A percentile compares a stretch with the other conserved stretches of the same genome.
phyloP scores from a whole-genome alignment of 495 filamentous ascomycete species.

The Parathielavia appendiculata region DNA sequence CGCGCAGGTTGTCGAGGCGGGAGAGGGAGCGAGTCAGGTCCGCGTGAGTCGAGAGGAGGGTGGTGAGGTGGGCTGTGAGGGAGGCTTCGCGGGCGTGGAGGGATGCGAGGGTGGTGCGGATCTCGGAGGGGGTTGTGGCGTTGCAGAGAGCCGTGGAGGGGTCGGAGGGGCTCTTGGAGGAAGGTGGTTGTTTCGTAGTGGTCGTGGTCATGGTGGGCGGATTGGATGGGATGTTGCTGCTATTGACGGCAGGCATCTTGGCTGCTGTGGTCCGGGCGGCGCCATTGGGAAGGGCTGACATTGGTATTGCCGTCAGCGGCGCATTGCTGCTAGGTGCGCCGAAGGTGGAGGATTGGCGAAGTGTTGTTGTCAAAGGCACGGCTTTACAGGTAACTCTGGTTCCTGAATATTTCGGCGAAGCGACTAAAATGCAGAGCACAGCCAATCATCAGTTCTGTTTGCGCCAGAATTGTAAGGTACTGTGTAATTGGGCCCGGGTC shows the following conservation, averaged over 20 bases:
- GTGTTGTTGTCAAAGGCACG: background rate
- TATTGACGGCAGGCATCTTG: constrained; percentile 25
- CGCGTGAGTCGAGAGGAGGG: constrained; percentile 70
- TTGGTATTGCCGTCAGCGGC: constrained; percentile 31
- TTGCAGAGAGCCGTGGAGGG: constrained; percentile 52
- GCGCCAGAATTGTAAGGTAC: no score
- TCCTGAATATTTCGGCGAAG: no score
- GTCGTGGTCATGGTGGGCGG: constrained; percentile 7
- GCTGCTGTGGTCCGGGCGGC: constrained; percentile 24
- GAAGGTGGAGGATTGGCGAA: background rate
- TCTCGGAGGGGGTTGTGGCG: constrained; percentile 69
- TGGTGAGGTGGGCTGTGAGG: constrained; percentile 68
- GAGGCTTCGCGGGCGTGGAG: constrained; percentile 70
- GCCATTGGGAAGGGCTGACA: constrained; percentile 40
- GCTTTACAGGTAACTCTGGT: no score
- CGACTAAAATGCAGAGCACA: no score
- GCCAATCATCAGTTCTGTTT: background rate
- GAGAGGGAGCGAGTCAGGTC: constrained; percentile 77
- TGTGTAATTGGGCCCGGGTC: no score
- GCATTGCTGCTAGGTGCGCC: constrained; percentile 24
- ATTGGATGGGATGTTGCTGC: constrained; percentile 13
- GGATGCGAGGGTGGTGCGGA: constrained; percentile 66
- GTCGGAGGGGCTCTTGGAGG: constrained; percentile 4
- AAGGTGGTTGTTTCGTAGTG: constrained; percentile 1
- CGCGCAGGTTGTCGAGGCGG: constrained; percentile 85